Evolutionary conservation across 129 eudicot species (phyloP).

Genomic region (Ambrosia trifida): DNA sequence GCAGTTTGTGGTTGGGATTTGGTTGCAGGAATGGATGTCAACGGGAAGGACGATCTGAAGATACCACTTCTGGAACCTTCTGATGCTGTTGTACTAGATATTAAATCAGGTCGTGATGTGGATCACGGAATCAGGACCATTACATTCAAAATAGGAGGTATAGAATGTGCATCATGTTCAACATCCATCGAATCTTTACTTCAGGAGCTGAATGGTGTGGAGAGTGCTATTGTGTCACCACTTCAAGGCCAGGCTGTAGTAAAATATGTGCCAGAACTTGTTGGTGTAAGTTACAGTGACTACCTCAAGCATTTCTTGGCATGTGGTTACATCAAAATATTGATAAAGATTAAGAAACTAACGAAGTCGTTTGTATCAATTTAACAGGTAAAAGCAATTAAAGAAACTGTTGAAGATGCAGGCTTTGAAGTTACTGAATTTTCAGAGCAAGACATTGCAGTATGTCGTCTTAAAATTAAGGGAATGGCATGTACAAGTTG

Average conservation of each 20-base stretch:
- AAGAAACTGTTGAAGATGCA: constrained; percentile 45
- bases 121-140: constrained; percentile 48
- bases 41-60: constrained; percentile 69
- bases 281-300: constrained; percentile 52
- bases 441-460: constrained; percentile 38
- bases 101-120: constrained; percentile 29
- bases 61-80: constrained; percentile 62
- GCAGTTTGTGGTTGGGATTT: constrained; percentile 20
- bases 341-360: background rate
- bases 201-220: constrained; percentile 61
- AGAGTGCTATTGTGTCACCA: constrained; percentile 67
- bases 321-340: constrained; percentile 2
- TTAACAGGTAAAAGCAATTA: constrained; percentile 43
- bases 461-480: constrained; percentile 50
- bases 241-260: constrained; percentile 93
- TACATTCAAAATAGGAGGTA: constrained; percentile 65
- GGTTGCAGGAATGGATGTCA: constrained; percentile 56
- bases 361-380: background rate
- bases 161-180: constrained; percentile 77
- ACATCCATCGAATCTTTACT: constrained; percentile 75
- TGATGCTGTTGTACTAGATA: constrained; percentile 43
- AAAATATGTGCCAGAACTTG: constrained; percentile 61
- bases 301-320: constrained; percentile 3
- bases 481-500: constrained; percentile 64
- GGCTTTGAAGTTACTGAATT: constrained; percentile 48